Evolutionary conservation across 345 rosid genomes (phyloP), one percentile per base, ranked within the genome.

Genomic region (Syzygium oleosum): DNA sequence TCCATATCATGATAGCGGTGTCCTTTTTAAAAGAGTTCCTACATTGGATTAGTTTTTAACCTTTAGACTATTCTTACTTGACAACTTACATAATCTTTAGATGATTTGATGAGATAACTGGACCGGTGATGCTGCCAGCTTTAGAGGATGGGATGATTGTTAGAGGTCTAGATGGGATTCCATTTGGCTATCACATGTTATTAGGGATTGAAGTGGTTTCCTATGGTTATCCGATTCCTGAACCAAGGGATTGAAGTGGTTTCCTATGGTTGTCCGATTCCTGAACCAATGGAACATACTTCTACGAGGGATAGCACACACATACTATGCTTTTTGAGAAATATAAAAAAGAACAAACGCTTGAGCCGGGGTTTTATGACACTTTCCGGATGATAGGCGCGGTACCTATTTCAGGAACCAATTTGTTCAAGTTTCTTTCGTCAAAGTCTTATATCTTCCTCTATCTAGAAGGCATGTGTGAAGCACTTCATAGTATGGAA

Each of bases 391-490:
- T 92, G 31, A 92, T 92, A 94, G 97, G 97, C 38, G 93, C 92
- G 80, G 95, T 92, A 86, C 99, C 98, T 80, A 97, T 93, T 88
- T 92, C 97, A 34, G 91, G 90, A 85, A 43, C 68, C 53, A 92
- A 91, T 79, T 89, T 95, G 22, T 95, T 43, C 46, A 43, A 43
- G 46, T 7, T 43, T 43, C 46, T 43, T 43, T 43, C 7, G 46
- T 43, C 46, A 51, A 95, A 94, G 90, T 87, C 97, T 91, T 96
- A 95, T 77, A 92, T 92, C 43, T 91, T 97, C 77, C 86, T 95
- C 85, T 97, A 95, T 88, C 97, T 97, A 25, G 97, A 97, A 86
- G 99, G 99, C 56, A 87, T 90, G 84, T 97, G 98, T 25, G 99
- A 95, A 92, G 98, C 95, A 85, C 90, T 93, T 80, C 99, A 97